Conservation (phyloP, 163 green algal species). For the Scenedesmus sp. region DNA sequence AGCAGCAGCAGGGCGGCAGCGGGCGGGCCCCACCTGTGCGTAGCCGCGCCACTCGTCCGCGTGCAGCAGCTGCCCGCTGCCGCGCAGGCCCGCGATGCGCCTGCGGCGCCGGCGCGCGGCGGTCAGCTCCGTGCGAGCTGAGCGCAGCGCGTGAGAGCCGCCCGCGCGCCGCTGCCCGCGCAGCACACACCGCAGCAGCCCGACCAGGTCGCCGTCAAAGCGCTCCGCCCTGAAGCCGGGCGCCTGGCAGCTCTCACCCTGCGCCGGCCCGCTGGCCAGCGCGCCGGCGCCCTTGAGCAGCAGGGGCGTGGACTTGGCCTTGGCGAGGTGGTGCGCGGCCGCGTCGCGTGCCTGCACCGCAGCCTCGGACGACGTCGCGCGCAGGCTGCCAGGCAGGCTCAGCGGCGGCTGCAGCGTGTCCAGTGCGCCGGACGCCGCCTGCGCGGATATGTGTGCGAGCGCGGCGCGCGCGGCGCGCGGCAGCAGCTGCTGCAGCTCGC, state of each 20-base stretch:
- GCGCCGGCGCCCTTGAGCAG: not conserved
- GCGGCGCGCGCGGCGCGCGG: constrained; percentile 22
- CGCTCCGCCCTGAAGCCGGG: too few relatives aligned
- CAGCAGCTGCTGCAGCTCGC: constrained; percentile 52
- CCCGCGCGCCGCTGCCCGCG: too few relatives aligned
- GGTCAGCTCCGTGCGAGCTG: too few relatives aligned
- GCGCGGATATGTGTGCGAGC: constrained; percentile 7
- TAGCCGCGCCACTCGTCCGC: constrained; percentile 53
- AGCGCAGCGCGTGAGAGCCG: too few relatives aligned
- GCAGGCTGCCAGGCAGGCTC: too few relatives aligned
- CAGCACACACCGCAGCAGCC: constrained; percentile 17
- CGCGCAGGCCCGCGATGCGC: constrained; percentile 31
- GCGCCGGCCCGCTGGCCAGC: too few relatives aligned
- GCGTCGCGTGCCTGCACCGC: too few relatives aligned
- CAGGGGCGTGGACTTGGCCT: constrained; percentile 5
- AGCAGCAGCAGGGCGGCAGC: not conserved
- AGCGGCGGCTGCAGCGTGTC: constrained; percentile 1
- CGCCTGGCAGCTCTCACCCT: too few relatives aligned
- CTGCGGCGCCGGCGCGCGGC: too few relatives aligned
- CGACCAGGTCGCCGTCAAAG: constrained; percentile 25
- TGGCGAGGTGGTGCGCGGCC: too few relatives aligned
- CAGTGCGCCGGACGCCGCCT: too few relatives aligned
- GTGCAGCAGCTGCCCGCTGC: constrained; percentile 52
- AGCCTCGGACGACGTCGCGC: too few relatives aligned
- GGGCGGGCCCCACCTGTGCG: constrained; percentile 11